These are phyloP conservation scores for Crassisporium funariophilum DNA, from an alignment of 768 basidiomycete genomes.

Conservation along the genomic window DNA sequence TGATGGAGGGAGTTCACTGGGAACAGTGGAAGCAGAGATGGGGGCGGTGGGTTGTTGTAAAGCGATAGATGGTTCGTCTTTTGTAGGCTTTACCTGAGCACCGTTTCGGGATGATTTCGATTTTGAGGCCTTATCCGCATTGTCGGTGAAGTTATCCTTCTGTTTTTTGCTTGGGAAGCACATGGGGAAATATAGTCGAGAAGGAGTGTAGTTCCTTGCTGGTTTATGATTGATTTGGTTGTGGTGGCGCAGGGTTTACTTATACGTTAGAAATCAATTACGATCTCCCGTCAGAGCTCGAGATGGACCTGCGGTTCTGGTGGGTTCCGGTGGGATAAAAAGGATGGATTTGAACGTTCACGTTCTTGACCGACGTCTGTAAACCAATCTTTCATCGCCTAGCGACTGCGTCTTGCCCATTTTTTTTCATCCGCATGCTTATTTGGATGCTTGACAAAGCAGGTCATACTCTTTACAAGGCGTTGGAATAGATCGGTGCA, in stretches of 20 bases:
- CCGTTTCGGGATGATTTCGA: conserved; percentile 16
- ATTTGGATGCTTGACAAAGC: no score
- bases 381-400: no score
- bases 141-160: conserved; percentile 36
- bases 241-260: conserved; percentile 13
- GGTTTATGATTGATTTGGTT: conserved; percentile 11
- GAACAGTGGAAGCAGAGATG: conserved; percentile 16
- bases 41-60: conserved; percentile 5
- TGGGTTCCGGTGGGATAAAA: conserved; percentile 21
- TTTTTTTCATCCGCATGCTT: no score
- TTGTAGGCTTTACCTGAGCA: conserved; percentile 27
- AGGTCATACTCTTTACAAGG: no score
- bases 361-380: no score
- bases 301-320: conserved; percentile 8
- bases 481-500: no score
- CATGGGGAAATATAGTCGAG: conserved; percentile 25
- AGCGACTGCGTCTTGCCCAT: no score
- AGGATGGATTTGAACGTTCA: conserved; percentile 14
- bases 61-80: conserved; percentile 20
- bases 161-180: conserved; percentile 39
- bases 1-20: conserved; percentile 5
- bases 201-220: conserved; percentile 7
- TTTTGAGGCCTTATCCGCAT: conserved; percentile 15
- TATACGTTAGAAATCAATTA: conserved; percentile 15
- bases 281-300: conserved; percentile 8